Evolutionary conservation across 768 basidiomycete species (phyloP).

Genomic region (Boletus bicolor): DNA sequence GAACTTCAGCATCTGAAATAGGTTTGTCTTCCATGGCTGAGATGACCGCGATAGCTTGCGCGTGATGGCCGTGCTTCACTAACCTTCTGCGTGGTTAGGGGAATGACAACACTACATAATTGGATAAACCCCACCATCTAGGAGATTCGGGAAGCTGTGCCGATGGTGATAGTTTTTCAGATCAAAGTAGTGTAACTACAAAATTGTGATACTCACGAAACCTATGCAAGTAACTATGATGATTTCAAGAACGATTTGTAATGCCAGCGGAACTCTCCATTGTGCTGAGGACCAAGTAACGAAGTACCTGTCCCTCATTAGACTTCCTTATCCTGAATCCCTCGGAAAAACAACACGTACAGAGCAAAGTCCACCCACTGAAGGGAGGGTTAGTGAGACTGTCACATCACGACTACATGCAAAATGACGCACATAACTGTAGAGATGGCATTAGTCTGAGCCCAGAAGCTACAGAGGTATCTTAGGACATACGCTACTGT

Average conservation of each 20-base stretch:
- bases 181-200: not conserved
- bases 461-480: not conserved
- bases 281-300: not conserved
- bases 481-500: not conserved
- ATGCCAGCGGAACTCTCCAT: not conserved
- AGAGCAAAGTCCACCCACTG: not conserved
- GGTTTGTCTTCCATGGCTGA: not conserved
- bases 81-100: not conserved
- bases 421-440: not conserved
- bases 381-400: not conserved
- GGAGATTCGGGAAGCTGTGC: not conserved
- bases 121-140: not conserved
- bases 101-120: not conserved
- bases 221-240: not conserved
- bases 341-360: not conserved
- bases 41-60: not conserved
- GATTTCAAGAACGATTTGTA: not conserved
- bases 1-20: not conserved
- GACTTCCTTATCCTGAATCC: not conserved
- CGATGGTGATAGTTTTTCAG: not conserved
- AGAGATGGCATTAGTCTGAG: not conserved
- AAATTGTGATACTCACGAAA: not conserved
- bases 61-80: not conserved
- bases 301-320: not conserved
- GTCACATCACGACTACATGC: not conserved